Evolutionary conservation across 2,329 filamentous ascomycete genomes (phyloP).

Genomic region (Fusarium pseudograminearum): DNA sequence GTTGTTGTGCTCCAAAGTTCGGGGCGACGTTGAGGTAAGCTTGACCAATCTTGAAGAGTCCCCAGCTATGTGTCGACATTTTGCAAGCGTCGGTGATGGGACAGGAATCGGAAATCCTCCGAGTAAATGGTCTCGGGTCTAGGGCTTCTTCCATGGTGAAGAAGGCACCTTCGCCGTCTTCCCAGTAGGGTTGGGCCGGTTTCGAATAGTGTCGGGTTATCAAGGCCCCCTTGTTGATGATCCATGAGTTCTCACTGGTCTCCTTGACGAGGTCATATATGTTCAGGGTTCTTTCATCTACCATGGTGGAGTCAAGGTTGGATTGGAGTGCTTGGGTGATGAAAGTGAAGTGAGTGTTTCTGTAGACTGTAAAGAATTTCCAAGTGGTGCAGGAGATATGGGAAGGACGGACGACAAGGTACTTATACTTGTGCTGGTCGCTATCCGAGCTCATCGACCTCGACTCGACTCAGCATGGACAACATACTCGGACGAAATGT

Average conservation of each 20-base stretch:
- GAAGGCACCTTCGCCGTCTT: neutral
- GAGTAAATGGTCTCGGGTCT: neutral
- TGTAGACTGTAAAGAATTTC: neutral
- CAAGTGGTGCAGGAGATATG: neutral
- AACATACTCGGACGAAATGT: neutral
- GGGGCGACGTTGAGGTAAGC: rapidly evolving
- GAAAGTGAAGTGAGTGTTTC: neutral
- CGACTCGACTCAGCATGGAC: neutral
- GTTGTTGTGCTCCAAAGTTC: neutral
- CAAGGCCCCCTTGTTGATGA: neutral
- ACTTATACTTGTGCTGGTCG: neutral
- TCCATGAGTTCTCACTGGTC: neutral
- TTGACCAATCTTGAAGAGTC: neutral
- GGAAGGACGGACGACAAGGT: neutral
- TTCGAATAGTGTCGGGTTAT: neutral
- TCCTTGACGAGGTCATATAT: neutral
- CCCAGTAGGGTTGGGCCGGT: neutral
- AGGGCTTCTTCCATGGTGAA: neutral
- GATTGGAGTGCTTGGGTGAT: neutral
- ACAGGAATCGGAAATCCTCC: neutral
- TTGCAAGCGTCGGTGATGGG: neutral
- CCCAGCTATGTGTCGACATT: rapidly evolving
- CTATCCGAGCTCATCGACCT: neutral
- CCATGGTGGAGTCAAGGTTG: neutral
- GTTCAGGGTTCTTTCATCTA: rapidly evolving